These are phyloP conservation scores for Fusarium sp. DNA, from an alignment of 2,329 filamentous ascomycete genomes.

Conservation along the genomic window DNA sequence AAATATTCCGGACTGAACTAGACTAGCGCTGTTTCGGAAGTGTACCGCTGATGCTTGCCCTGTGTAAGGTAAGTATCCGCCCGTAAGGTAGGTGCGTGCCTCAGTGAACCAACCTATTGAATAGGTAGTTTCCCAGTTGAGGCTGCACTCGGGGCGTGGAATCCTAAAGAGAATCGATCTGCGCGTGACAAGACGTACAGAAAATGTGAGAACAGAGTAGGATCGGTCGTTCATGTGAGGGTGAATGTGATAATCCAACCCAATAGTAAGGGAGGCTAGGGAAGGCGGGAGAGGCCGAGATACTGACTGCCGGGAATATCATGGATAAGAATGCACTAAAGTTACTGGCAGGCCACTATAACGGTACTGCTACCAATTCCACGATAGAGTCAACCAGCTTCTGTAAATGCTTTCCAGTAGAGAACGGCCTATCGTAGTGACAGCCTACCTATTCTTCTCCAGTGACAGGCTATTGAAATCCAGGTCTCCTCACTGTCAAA, in stretches of 20 bases:
- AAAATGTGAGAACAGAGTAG: constrained; percentile 24
- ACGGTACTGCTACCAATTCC: neutral
- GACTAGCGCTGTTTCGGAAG: constrained; percentile 17
- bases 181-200: constrained; percentile 17
- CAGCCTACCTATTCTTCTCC: neutral
- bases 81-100: neutral
- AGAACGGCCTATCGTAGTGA: neutral
- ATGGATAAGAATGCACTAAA: constrained; percentile 2
- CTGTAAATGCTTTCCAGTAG: neutral
- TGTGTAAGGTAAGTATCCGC: neutral
- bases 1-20: constrained; percentile 21
- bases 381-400: neutral
- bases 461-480: neutral
- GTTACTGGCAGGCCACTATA: neutral
- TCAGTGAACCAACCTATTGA: neutral
- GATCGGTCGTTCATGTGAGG: neutral
- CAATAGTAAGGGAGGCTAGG: constrained; percentile 13
- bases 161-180: constrained; percentile 19
- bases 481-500: neutral
- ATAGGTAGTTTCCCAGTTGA: neutral
- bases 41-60: neutral
- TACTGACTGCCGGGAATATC: constrained; percentile 15
- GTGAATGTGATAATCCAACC: neutral
- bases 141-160: constrained; percentile 9
- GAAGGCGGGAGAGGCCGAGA: constrained; percentile 24